Conservation (phyloP, 352 stramenopile species). For the Pythium guiyangense region DNA sequence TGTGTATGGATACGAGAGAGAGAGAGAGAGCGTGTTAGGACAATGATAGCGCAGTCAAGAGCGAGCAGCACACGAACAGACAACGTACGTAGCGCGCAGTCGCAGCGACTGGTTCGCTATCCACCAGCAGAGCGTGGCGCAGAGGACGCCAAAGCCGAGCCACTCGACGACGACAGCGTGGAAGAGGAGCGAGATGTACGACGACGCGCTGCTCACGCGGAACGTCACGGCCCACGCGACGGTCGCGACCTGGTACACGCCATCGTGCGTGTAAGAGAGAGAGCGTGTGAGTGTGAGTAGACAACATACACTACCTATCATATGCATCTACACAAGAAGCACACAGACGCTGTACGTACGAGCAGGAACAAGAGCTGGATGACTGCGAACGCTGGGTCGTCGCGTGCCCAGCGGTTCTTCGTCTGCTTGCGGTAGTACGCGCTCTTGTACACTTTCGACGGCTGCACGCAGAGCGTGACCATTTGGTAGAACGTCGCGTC, state of each 20-base stretch:
- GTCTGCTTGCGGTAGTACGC: conserved; percentile 91
- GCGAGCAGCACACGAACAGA: no score
- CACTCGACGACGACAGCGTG: conserved; percentile 81
- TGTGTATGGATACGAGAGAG: neutral
- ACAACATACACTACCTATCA: neutral
- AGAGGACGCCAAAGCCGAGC: conserved; percentile 67
- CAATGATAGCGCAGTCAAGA: neutral
- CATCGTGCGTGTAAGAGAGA: neutral
- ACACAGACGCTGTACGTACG: conserved; percentile 13
- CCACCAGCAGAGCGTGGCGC: conserved; percentile 73
- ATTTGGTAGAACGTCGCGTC: conserved; percentile 89
- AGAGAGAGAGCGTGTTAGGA: neutral
- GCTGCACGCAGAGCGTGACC: conserved; percentile 82
- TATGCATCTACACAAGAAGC: no score
- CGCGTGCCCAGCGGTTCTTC: conserved; percentile 98
- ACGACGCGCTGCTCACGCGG: conserved; percentile 39
- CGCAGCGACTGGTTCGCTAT: conserved; percentile 69
- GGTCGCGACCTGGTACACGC: conserved; percentile 39
- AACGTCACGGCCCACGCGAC: conserved; percentile 81
- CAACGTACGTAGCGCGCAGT: conserved; percentile 43
- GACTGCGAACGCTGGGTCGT: conserved; percentile 96
- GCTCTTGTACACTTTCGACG: conserved; percentile 86
- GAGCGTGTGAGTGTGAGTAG: no score
- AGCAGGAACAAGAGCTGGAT: conserved; percentile 93
- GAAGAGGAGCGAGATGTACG: conserved; percentile 64